Conservation (phyloP, 1,284 basidiomycete genomes). For the Sporisorium exsertum region DNA sequence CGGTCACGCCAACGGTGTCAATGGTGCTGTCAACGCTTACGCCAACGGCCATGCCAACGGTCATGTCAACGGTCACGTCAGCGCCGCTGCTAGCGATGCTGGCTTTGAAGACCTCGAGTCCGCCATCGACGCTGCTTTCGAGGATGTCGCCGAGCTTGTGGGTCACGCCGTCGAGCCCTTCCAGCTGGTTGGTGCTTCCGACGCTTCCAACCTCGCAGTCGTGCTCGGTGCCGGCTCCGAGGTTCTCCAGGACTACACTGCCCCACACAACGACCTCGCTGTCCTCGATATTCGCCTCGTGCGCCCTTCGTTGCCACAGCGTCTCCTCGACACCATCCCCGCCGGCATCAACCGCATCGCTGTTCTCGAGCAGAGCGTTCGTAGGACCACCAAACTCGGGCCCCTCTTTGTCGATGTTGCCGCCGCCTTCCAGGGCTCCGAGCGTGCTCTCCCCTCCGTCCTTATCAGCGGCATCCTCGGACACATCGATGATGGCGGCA, state of each 20-base stretch:
- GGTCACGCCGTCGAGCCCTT: conserved; percentile 60
- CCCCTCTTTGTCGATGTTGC: conserved; percentile 87
- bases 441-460: conserved; percentile 62
- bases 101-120: conserved; percentile 52
- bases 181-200: conserved; percentile 51
- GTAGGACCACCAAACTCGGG: conserved; percentile 86
- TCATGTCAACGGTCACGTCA: conserved; percentile 46
- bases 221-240: conserved; percentile 61
- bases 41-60: conserved; percentile 47
- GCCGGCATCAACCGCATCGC: conserved; percentile 78
- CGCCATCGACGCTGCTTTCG: conserved; percentile 54
- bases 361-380: conserved; percentile 83
- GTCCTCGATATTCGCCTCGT: conserved; percentile 80
- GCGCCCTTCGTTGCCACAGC: conserved; percentile 79
- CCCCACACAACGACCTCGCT: conserved; percentile 71
- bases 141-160: conserved; percentile 53
- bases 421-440: conserved; percentile 77
- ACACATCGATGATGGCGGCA: conserved; percentile 49
- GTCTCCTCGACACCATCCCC: conserved; percentile 78
- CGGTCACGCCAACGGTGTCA: conserved; percentile 68
- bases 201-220: conserved; percentile 57
- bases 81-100: conserved; percentile 40
- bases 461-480: conserved; percentile 61
- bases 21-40: conserved; percentile 51
- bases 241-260: conserved; percentile 69